Evolutionary conservation across 2,329 filamentous ascomycete genomes (phyloP).

Genomic region (Verticillium tricorpus): DNA sequence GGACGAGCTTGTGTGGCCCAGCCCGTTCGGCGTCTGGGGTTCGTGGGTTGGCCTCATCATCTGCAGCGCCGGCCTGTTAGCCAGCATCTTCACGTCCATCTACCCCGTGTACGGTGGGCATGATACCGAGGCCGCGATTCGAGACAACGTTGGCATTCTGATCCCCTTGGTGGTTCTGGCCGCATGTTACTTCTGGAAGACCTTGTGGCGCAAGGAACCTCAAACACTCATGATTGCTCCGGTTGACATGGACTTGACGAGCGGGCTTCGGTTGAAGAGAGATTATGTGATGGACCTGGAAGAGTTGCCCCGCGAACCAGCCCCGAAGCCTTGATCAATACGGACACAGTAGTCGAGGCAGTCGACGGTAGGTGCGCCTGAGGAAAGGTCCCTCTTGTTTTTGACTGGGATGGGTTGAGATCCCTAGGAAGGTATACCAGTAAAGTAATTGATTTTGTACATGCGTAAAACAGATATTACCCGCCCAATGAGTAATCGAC

Average conservation of each 20-base stretch:
- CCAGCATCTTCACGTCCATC: constrained; percentile 22
- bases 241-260: constrained; percentile 18
- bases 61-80: constrained; percentile 22
- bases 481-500: neutral
- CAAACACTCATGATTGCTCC: constrained; percentile 17
- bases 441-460: neutral
- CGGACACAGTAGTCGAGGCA: too few species aligned
- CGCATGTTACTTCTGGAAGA: constrained; percentile 17
- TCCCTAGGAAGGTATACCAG: neutral
- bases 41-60: constrained; percentile 18
- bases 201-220: neutral
- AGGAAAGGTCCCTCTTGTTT: neutral
- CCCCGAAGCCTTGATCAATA: neutral
- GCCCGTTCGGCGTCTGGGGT: constrained; percentile 21
- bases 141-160: constrained; percentile 23
- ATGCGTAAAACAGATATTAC: neutral
- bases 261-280: constrained; percentile 10
- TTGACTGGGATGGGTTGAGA: neutral
- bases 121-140: constrained; percentile 13
- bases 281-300: neutral
- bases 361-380: neutral
- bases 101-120: constrained; percentile 14
- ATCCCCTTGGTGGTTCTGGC: constrained; percentile 19
- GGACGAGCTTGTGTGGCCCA: constrained; percentile 25
- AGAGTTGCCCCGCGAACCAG: neutral